phyloP scores from a whole-genome alignment of 2,329 filamentous ascomycete genomes.

The Aspergillus pseudonomiae region DNA sequence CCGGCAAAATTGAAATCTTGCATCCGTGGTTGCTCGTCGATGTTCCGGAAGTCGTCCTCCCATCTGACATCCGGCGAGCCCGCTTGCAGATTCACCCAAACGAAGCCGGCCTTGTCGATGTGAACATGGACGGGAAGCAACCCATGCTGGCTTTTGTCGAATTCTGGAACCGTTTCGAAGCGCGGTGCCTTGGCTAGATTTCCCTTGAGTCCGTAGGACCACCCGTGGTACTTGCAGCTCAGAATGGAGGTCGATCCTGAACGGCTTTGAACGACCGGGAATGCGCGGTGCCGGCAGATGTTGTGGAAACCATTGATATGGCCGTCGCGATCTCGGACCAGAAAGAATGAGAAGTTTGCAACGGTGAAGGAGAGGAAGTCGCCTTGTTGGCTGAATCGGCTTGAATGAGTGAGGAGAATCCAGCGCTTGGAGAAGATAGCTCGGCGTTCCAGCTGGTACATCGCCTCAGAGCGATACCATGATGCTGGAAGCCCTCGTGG shows the following conservation, averaged over 20 bases:
- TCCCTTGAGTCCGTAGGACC: constrained; percentile 30
- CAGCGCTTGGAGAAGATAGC: constrained; percentile 31
- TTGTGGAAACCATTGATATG: constrained; percentile 28
- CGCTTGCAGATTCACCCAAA: constrained; percentile 30
- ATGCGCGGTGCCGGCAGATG: constrained; percentile 28
- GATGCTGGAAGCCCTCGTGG: constrained; percentile 26
- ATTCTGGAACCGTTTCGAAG: constrained; percentile 24
- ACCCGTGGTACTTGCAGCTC: constrained; percentile 31
- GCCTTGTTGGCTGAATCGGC: constrained; percentile 25
- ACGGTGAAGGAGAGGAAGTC: constrained; percentile 18
- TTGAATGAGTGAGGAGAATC: constrained; percentile 27
- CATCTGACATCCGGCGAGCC: constrained; percentile 23
- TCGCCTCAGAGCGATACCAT: constrained; percentile 30
- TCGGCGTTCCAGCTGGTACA: constrained; percentile 31
- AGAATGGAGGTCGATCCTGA: constrained; percentile 21
- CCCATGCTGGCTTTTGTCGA: constrained; percentile 22
- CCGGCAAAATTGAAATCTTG: constrained; percentile 26
- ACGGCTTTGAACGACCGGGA: constrained; percentile 13
- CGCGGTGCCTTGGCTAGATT: constrained; percentile 27
- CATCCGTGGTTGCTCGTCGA: constrained; percentile 27
- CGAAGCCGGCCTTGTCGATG: constrained; percentile 25
- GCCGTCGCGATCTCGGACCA: constrained; percentile 8
- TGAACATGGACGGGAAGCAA: constrained; percentile 26
- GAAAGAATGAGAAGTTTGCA: background rate
- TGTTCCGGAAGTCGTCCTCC: constrained; percentile 20